A percentile compares a stretch with the other conserved stretches of the same genome.
Conservation (phyloP, 495 filamentous ascomycete genomes). For the Trichoderma orchidacearum region DNA sequence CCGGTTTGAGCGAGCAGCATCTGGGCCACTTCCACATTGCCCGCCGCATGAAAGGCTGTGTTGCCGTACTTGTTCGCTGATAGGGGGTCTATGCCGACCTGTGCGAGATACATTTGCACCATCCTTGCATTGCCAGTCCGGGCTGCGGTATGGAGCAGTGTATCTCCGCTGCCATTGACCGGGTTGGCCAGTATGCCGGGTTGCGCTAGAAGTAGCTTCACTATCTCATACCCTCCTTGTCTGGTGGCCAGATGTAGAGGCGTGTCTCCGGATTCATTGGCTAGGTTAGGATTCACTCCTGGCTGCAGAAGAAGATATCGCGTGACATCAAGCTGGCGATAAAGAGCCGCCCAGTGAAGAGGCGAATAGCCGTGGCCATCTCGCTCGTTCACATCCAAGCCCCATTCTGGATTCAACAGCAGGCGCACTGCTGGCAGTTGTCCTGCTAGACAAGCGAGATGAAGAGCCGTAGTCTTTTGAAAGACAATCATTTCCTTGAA, state of each 20-base stretch:
- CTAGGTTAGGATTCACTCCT: too few relatives aligned
- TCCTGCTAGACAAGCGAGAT: neutral
- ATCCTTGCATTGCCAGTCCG: too few relatives aligned
- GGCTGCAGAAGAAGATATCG: too few relatives aligned
- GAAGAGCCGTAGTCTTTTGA: neutral
- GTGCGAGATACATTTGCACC: neutral
- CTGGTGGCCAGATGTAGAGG: neutral
- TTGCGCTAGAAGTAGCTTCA: neutral
- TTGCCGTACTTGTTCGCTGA: neutral
- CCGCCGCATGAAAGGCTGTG: too few relatives aligned
- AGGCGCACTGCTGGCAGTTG: neutral
- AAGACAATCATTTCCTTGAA: neutral
- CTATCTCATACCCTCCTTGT: neutral
- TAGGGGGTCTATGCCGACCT: neutral
- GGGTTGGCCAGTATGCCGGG: too few relatives aligned
- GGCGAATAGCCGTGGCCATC: too few relatives aligned
- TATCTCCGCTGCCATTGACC: too few relatives aligned
- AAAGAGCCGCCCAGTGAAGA: too few relatives aligned
- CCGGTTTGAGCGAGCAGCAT: too few relatives aligned
- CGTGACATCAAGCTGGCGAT: too few relatives aligned
- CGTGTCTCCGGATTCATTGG: neutral
- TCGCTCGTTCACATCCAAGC: neutral
- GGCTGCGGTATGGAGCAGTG: too few relatives aligned
- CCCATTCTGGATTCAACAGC: neutral
- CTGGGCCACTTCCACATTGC: too few relatives aligned